These are phyloP conservation scores for Neurospora tetraspora DNA, from an alignment of 495 filamentous ascomycete genomes.

Conservation along the genomic window DNA sequence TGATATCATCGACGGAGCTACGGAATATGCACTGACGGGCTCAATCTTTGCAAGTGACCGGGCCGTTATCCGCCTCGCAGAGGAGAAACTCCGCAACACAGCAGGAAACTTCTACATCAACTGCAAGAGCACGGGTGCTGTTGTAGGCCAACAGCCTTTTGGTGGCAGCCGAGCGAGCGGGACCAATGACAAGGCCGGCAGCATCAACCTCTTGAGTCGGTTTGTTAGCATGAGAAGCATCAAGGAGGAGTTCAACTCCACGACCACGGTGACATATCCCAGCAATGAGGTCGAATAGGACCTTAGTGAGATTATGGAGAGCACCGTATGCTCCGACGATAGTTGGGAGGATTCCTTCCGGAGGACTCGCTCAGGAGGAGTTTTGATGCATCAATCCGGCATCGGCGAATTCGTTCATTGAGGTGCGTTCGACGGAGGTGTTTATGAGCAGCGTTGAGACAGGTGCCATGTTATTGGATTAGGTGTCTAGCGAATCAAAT, in stretches of 20 bases:
- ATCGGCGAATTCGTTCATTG: not conserved
- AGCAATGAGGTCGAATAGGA: constrained; percentile 50
- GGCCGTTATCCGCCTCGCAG: constrained; percentile 52
- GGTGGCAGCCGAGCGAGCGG: constrained; percentile 78
- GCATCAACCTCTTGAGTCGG: constrained; percentile 58
- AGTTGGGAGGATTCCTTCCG: not conserved
- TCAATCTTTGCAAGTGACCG: constrained; percentile 69
- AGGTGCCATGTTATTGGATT: not conserved
- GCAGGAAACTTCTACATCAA: constrained; percentile 92
- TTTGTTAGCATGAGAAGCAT: constrained; percentile 79
- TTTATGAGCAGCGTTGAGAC: not conserved
- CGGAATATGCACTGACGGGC: constrained; percentile 72
- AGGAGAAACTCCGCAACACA: constrained; percentile 64
- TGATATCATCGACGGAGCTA: constrained; percentile 50
- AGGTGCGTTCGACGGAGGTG: not conserved
- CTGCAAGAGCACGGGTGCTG: constrained; percentile 85
- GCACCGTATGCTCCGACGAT: not conserved
- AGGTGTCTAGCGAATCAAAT: not conserved
- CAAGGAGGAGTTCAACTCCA: constrained; percentile 79
- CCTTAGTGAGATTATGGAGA: not conserved
- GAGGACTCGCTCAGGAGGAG: not conserved
- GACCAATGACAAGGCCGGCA: constrained; percentile 89
- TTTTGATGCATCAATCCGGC: not conserved
- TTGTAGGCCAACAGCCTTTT: constrained; percentile 89
- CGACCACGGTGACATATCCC: constrained; percentile 62